Evolutionary conservation across 306 rosid genomes (phyloP), one percentile per base, ranked within the genome.

Genomic region (Chamaecrista fasciculata): DNA sequence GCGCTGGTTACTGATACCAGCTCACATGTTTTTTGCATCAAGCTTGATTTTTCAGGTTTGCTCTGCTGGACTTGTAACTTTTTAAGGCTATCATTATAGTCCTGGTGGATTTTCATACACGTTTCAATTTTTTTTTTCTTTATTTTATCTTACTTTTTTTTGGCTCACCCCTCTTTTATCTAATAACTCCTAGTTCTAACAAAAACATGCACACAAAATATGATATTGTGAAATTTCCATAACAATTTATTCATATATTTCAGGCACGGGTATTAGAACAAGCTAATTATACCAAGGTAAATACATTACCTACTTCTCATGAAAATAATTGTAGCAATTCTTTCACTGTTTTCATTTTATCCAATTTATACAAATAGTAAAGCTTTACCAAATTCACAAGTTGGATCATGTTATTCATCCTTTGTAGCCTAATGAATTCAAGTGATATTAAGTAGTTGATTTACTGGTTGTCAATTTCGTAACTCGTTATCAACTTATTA

Each of bases 261-360:
- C 94, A 88, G 97, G 59, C 81, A 6, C 69, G 83, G 92, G 70
- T 69, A 70, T 81, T 93, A 53, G 98, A 93, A 81, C 77, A 76
- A 79, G 95, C 89, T 70, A 90, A 85, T 71, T 90, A 90, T 72
- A 85, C 94, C 39, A 85, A 93, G 98, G 98, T 93, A 84, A 84
- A 66, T 11, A 31, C 37, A 8, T 64, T 24, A 24, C 48, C 34
- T 42, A 36, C 72, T 67, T 44, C 9, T 18, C 50, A 51, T 62
- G 62, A 49, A 76, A 79, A 36, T 47, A 43, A 21, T 72, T 26
- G 40, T 62, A 44, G 15, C 28, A 21, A 36, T 6, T 68, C 28
- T 42, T 69, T 72, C 28, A 64, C 37, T 68, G 63, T 31, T 62
- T 56, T 43, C 37, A 56, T 42, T 23, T 18, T 47, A 18, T 42